Conservation (phyloP, 176 grass and related monocot genomes). For the Eragrostis nindensis region DNA sequence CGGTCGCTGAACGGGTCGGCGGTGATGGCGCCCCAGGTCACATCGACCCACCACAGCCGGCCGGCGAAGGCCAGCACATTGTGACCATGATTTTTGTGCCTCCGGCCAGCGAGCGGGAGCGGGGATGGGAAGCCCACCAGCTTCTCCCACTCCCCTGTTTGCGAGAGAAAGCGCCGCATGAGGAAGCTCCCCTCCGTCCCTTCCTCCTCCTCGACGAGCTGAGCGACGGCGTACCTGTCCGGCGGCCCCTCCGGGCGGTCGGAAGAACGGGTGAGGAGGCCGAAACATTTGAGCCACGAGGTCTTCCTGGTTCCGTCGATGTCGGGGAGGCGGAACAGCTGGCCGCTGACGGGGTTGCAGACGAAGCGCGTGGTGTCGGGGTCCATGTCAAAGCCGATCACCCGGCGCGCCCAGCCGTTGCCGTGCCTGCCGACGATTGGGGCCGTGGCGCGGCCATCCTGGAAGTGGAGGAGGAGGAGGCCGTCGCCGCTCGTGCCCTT, state of each 20-base stretch:
- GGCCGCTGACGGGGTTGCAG: conserved; percentile 35
- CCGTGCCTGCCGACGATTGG: not conserved
- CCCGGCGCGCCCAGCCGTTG: not conserved
- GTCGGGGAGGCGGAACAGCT: conserved; percentile 47
- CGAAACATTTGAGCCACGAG: not conserved
- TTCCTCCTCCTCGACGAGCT: not conserved
- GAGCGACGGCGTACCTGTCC: conserved; percentile 1
- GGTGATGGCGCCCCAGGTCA: conserved; percentile 10
- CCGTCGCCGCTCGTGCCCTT: conserved; percentile 21
- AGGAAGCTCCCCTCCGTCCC: not conserved
- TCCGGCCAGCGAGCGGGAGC: not conserved
- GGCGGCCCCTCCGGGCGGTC: not conserved
- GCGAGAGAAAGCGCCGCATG: conserved; percentile 35
- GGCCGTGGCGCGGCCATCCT: not conserved
- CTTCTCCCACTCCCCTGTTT: conserved; percentile 30
- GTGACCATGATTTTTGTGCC: not conserved
- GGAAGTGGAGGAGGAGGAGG: conserved; percentile 23
- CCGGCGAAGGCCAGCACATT: conserved; percentile 15
- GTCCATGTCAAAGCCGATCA: not conserved
- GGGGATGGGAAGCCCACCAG: conserved; percentile 3
- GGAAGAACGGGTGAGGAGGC: conserved; percentile 34
- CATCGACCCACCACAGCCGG: conserved; percentile 29
- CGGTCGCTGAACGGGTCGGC: conserved; percentile 26
- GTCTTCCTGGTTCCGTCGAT: conserved; percentile 6
- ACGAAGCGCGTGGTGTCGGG: not conserved